Conservation (phyloP, 2,329 filamentous ascomycete species). For the Aureobasidium pullulans region DNA sequence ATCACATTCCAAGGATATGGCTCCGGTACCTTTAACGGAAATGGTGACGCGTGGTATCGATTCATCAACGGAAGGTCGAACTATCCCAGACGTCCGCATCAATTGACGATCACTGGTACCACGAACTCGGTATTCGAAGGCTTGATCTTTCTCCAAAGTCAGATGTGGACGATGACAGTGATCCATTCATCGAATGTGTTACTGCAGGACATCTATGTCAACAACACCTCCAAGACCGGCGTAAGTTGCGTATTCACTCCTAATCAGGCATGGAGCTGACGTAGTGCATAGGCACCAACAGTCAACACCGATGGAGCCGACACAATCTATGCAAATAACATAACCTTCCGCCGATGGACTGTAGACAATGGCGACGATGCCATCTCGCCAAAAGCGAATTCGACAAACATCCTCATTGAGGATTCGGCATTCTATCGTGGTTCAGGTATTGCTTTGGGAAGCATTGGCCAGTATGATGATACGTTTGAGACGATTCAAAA, state of each 20-base stretch:
- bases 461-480: slow-evolving; percentile 48
- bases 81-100: slow-evolving; percentile 43
- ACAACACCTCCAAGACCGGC: slow-evolving; percentile 36
- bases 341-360: slow-evolving; percentile 44
- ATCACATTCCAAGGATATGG: slow-evolving; percentile 45
- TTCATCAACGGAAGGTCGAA: slow-evolving; percentile 38
- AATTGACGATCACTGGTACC: slow-evolving; percentile 44
- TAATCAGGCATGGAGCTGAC: slow-evolving; percentile 14
- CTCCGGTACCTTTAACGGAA: slow-evolving; percentile 50
- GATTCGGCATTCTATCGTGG: slow-evolving; percentile 45
- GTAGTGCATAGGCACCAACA: slow-evolving; percentile 17
- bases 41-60: slow-evolving; percentile 55
- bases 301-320: slow-evolving; percentile 46
- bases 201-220: slow-evolving; percentile 46
- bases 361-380: slow-evolving; percentile 48
- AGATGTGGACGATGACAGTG: slow-evolving; percentile 54
- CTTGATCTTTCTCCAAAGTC: slow-evolving; percentile 47
- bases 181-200: slow-evolving; percentile 41
- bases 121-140: slow-evolving; percentile 43
- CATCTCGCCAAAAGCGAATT: slow-evolving; percentile 50
- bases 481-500: slow-evolving; percentile 44
- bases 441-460: slow-evolving; percentile 50
- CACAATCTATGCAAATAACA: slow-evolving; percentile 46
- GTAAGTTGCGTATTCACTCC: neutral
- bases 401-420: slow-evolving; percentile 46